A percentile compares a stretch with the other conserved stretches of the same genome.
phyloP scores from a whole-genome alignment of 106 monocot species.

The Xerophyta viscosa region DNA sequence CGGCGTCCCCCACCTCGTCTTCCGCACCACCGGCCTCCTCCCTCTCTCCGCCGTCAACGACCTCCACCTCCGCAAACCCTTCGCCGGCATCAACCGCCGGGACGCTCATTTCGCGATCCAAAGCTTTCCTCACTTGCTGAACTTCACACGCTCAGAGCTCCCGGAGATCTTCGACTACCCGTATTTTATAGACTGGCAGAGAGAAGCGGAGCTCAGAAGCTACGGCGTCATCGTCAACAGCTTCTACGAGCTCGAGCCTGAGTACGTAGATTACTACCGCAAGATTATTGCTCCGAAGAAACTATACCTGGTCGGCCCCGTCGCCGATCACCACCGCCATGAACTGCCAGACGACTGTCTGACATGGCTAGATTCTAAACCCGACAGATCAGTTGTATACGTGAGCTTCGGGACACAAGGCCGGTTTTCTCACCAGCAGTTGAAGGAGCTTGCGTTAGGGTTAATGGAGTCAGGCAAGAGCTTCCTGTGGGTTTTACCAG shows the following conservation, averaged over 20 bases:
- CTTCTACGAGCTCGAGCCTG: slow-evolving; percentile 35
- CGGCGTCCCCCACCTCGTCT: slow-evolving; percentile 19
- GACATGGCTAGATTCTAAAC: slow-evolving; percentile 20
- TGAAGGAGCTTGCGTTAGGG: slow-evolving; percentile 16
- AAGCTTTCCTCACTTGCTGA: no score
- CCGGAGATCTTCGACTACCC: slow-evolving; percentile 13
- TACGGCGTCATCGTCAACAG: slow-evolving; percentile 43
- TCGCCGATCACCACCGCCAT: slow-evolving; percentile 3
- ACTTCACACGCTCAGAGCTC: slow-evolving; percentile 10
- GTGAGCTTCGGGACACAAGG: slow-evolving; percentile 22
- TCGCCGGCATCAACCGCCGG: not conserved
- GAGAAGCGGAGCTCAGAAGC: not conserved
- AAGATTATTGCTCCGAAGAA: slow-evolving; percentile 3
- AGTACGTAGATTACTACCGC: no score
- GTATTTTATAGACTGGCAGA: slow-evolving; percentile 9
- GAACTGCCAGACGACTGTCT: slow-evolving; percentile 15
- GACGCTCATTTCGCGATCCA: no score
- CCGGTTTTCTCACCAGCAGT: slow-evolving; percentile 11
- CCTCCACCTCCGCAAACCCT: slow-evolving; percentile 5
- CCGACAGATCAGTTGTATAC: slow-evolving; percentile 17
- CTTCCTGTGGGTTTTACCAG: slow-evolving; percentile 21
- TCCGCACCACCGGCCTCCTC: slow-evolving; percentile 6
- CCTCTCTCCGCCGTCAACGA: not conserved
- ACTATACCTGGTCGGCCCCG: slow-evolving; percentile 16
- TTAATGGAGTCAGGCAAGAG: slow-evolving; percentile 13